Conservation (phyloP, 352 stramenopile genomes). For the Phytopythium chamaehyphon region DNA sequence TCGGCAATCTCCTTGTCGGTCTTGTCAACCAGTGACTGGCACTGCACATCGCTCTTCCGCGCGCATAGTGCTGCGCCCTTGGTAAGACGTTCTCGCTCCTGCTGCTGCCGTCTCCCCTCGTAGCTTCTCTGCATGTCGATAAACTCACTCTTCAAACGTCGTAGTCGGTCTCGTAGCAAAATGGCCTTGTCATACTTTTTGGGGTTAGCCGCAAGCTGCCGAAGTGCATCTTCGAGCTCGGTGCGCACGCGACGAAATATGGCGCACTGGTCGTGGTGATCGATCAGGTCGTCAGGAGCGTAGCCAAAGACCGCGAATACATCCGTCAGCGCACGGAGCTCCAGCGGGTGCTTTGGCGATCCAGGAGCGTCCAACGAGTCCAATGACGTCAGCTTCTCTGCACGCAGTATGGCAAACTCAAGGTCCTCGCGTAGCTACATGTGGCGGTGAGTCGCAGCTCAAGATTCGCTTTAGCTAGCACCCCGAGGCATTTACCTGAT, state of each 20-base stretch:
- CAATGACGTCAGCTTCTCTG: slow-evolving; percentile 42
- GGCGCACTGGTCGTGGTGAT: slow-evolving; percentile 65
- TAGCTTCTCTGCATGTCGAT: slow-evolving; percentile 62
- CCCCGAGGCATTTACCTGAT: slow-evolving; percentile 24
- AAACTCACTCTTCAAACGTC: slow-evolving; percentile 63
- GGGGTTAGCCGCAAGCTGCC: slow-evolving; percentile 41
- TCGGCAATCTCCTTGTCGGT: slow-evolving; percentile 42
- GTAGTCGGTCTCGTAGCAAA: slow-evolving; percentile 55
- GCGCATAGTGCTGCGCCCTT: slow-evolving; percentile 37
- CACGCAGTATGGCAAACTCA: slow-evolving; percentile 70
- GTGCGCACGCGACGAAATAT: slow-evolving; percentile 60
- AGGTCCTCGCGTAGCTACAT: slow-evolving; percentile 57
- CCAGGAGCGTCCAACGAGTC: slow-evolving; percentile 30
- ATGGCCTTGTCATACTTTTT: slow-evolving; percentile 76
- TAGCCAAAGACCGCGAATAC: slow-evolving; percentile 73
- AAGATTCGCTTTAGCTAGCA: too few relatives aligned
- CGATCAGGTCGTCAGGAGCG: slow-evolving; percentile 52
- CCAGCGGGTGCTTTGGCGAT: slow-evolving; percentile 45
- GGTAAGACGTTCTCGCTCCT: slow-evolving; percentile 46
- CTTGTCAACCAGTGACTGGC: slow-evolving; percentile 15
- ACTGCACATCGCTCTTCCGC: slow-evolving; percentile 30
- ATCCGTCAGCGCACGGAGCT: slow-evolving; percentile 64
- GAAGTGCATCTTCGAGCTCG: slow-evolving; percentile 57
- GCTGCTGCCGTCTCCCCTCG: slow-evolving; percentile 41
- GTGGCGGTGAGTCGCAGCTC: too few relatives aligned